These are phyloP conservation scores for Fusarium chaquense DNA, from an alignment of 2,329 filamentous ascomycete species.

Conservation along the genomic window DNA sequence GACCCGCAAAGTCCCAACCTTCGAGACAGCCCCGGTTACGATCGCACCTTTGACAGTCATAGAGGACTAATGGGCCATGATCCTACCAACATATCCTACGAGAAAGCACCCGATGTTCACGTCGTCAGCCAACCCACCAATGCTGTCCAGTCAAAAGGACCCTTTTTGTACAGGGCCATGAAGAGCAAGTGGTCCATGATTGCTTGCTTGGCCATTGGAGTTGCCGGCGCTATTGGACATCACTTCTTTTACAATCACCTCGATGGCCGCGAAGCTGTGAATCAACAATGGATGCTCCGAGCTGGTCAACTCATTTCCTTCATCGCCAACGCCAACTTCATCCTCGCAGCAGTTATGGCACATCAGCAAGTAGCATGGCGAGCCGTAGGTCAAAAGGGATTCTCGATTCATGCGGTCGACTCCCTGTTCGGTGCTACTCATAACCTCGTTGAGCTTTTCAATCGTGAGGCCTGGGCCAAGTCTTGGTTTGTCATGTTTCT, in stretches of 20 bases:
- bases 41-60: conserved; percentile 13
- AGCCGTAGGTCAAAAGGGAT: conserved; percentile 14
- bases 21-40: conserved; percentile 17
- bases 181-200: conserved; percentile 36
- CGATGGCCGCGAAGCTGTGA: conserved; percentile 8
- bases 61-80: conserved; percentile 8
- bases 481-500: conserved; percentile 42
- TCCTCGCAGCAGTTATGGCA: conserved; percentile 24
- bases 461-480: conserved; percentile 37
- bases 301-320: conserved; percentile 29
- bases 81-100: neutral
- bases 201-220: conserved; percentile 15
- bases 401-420: conserved; percentile 33
- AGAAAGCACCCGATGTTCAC: neutral
- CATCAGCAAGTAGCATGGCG: conserved; percentile 34
- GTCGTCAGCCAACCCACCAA: neutral
- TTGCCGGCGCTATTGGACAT: conserved; percentile 4
- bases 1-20: conserved; percentile 26
- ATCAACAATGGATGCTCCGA: conserved; percentile 35
- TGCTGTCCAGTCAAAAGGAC: neutral
- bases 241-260: conserved; percentile 27
- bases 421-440: conserved; percentile 35
- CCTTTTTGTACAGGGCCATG: conserved; percentile 16
- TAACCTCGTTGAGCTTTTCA: conserved; percentile 32
- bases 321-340: conserved; percentile 28